These are phyloP conservation scores for Globisporangium mamillatum DNA, from an alignment of 352 stramenopile genomes.

Conservation along the genomic window DNA sequence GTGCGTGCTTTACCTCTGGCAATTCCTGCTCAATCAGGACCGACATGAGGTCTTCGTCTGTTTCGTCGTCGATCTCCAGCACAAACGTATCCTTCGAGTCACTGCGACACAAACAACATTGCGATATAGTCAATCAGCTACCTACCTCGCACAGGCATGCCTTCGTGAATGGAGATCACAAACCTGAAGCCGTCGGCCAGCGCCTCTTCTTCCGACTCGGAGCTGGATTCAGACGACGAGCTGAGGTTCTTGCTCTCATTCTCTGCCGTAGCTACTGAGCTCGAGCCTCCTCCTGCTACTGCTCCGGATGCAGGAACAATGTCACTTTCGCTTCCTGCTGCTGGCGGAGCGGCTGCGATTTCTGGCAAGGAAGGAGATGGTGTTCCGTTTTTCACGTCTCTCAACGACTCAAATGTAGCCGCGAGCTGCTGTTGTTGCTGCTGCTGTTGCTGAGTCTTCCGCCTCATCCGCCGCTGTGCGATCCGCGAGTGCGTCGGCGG, in stretches of 20 bases:
- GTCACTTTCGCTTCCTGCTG: slow-evolving; percentile 14
- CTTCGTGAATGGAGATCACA: not conserved
- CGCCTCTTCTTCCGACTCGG: slow-evolving; percentile 81
- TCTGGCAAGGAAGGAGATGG: slow-evolving; percentile 19
- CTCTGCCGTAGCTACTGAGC: slow-evolving; percentile 20
- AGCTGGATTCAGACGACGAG: slow-evolving; percentile 76
- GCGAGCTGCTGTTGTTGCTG: slow-evolving; percentile 14
- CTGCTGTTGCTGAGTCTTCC: slow-evolving; percentile 31
- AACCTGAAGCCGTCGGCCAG: slow-evolving; percentile 66
- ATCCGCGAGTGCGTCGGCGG: slow-evolving; percentile 28
- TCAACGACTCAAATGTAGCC: slow-evolving; percentile 5
- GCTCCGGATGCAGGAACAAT: not conserved
- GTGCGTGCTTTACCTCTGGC: slow-evolving; percentile 40
- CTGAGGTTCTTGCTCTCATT: slow-evolving; percentile 56
- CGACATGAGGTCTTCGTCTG: slow-evolving; percentile 91
- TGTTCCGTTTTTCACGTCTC: slow-evolving; percentile 23
- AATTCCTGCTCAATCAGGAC: slow-evolving; percentile 87
- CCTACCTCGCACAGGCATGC: not conserved
- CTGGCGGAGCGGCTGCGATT: slow-evolving; percentile 5
- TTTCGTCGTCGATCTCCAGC: slow-evolving; percentile 91
- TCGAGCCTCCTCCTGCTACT: not conserved
- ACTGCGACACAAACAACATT: slow-evolving; percentile 21
- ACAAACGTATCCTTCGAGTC: slow-evolving; percentile 88
- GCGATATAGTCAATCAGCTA: not conserved
- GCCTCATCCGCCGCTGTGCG: slow-evolving; percentile 31